These are phyloP conservation scores for Mycena polygramma DNA, from an alignment of 768 basidiomycete genomes.

Conservation along the genomic window DNA sequence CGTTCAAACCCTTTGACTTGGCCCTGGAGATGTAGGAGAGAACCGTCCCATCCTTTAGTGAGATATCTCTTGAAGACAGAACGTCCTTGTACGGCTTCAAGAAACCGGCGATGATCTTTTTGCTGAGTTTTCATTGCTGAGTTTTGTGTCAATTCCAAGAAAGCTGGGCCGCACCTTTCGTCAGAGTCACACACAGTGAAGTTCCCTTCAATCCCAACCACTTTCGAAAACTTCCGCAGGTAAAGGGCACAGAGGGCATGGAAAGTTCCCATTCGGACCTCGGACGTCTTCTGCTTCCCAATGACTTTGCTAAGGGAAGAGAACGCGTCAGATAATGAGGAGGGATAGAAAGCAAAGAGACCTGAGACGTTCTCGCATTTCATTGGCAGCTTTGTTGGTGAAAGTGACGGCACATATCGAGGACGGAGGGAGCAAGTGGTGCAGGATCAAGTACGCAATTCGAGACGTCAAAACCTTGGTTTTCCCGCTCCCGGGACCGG, in stretches of 20 bases:
- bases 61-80: constrained; percentile 60
- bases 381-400: constrained; percentile 91
- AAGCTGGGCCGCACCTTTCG: constrained; percentile 65
- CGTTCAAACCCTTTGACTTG: constrained; percentile 73
- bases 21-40: constrained; percentile 80
- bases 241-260: constrained; percentile 82
- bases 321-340: too few species aligned
- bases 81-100: constrained; percentile 68
- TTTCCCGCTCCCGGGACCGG: constrained; percentile 84
- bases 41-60: constrained; percentile 67
- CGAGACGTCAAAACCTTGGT: constrained; percentile 79
- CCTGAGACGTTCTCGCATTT: constrained; percentile 81
- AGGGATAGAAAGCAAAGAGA: too few species aligned
- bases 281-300: constrained; percentile 66
- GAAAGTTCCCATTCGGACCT: constrained; percentile 81
- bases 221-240: constrained; percentile 72
- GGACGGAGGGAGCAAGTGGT: constrained; percentile 63
- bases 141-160: neutral
- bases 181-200: constrained; percentile 89
- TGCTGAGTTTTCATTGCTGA: constrained; percentile 54
- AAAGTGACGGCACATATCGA: constrained; percentile 87
- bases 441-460: constrained; percentile 73
- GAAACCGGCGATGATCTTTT: constrained; percentile 72
- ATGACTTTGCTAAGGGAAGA: constrained; percentile 60
- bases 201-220: constrained; percentile 73